Evolutionary conservation across 2,329 filamentous ascomycete species (phyloP).

Genomic region (Emmonsiellopsis sp.): DNA sequence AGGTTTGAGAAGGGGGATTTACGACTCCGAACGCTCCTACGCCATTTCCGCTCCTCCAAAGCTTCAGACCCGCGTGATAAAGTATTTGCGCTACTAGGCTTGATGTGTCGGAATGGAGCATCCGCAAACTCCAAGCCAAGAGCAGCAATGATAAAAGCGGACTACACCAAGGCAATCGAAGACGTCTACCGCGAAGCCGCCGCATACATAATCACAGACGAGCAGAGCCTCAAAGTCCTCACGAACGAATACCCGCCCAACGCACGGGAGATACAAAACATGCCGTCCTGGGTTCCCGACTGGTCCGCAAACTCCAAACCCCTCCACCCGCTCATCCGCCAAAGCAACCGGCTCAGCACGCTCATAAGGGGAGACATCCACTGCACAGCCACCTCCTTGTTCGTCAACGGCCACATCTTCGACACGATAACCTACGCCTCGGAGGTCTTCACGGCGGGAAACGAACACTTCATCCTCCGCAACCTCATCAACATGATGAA

Average conservation of each 20-base stretch:
- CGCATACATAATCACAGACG: slow-evolving; percentile 1
- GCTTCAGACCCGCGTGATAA: slow-evolving; percentile 9
- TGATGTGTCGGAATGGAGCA: background rate
- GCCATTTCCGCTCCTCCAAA: slow-evolving; percentile 1
- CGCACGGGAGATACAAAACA: background rate
- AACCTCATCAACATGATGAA: slow-evolving; percentile 4
- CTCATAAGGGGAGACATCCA: slow-evolving; percentile 3
- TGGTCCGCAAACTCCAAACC: slow-evolving; percentile 6
- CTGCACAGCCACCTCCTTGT: slow-evolving; percentile 1
- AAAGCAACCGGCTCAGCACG: slow-evolving; percentile 3
- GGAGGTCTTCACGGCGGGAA: background rate
- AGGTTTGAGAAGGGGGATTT: slow-evolving; percentile 1
- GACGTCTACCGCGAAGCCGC: slow-evolving; percentile 2
- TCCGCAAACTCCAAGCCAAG: background rate
- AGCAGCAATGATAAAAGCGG: background rate
- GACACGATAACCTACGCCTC: slow-evolving; percentile 4
- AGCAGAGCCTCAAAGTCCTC: slow-evolving; percentile 3
- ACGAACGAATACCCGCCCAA: slow-evolving; percentile 5
- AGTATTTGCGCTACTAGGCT: slow-evolving; percentile 10
- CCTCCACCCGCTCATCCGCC: slow-evolving; percentile 1
- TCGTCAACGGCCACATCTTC: slow-evolving; percentile 5
- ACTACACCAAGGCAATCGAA: background rate
- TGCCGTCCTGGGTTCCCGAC: slow-evolving; percentile 9
- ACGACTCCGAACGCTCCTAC: slow-evolving; percentile 2
- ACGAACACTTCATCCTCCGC: slow-evolving; percentile 4